Percentiles rank a stretch among this genome's conserved stretches.
phyloP scores from a whole-genome alignment of 2,329 filamentous ascomycete genomes.

The Trichoderma citrinoviride region DNA sequence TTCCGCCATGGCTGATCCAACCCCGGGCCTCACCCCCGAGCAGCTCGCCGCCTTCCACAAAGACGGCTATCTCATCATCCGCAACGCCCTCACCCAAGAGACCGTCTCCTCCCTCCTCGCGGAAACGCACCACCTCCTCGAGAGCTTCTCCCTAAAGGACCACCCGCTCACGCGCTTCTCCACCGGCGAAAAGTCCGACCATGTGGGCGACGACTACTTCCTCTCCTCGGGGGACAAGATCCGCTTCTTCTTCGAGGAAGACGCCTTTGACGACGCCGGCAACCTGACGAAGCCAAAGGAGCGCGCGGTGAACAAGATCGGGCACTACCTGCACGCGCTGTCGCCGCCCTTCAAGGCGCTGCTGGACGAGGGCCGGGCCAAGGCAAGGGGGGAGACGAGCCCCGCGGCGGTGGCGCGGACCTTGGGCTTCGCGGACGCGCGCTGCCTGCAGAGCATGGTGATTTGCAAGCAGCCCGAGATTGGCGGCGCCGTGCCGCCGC shows the following conservation, averaged over 20 bases:
- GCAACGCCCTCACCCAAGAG: slow-evolving; percentile 64
- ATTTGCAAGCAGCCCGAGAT: slow-evolving; percentile 99
- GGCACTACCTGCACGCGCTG: slow-evolving; percentile 70
- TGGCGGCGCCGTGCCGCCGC: slow-evolving; percentile 82
- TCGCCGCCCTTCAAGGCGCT: slow-evolving; percentile 64
- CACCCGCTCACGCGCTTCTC: slow-evolving; percentile 95
- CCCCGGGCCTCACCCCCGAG: slow-evolving; percentile 61
- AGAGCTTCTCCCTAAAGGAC: slow-evolving; percentile 70
- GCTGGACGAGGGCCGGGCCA: slow-evolving; percentile 47
- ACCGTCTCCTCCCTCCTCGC: slow-evolving; percentile 67
- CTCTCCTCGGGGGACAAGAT: slow-evolving; percentile 85
- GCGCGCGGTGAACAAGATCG: slow-evolving; percentile 85
- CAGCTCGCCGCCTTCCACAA: slow-evolving; percentile 71
- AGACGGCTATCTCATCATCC: slow-evolving; percentile 89
- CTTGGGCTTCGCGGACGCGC: slow-evolving; percentile 77
- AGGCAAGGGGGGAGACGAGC: slow-evolving; percentile 35
- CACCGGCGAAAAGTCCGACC: slow-evolving; percentile 70
- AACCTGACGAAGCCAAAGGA: slow-evolving; percentile 74
- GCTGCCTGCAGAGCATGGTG: slow-evolving; percentile 88
- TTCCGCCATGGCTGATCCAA: slow-evolving; percentile 25
- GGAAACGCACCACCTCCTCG: slow-evolving; percentile 73
- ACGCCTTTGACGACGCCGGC: slow-evolving; percentile 70
- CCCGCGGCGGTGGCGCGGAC: slow-evolving; percentile 63
- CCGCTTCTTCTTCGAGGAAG: slow-evolving; percentile 96
- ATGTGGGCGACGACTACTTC: slow-evolving; percentile 95